Conservation (phyloP, 345 rosid genomes). For the Eutrema yunnanense region DNA sequence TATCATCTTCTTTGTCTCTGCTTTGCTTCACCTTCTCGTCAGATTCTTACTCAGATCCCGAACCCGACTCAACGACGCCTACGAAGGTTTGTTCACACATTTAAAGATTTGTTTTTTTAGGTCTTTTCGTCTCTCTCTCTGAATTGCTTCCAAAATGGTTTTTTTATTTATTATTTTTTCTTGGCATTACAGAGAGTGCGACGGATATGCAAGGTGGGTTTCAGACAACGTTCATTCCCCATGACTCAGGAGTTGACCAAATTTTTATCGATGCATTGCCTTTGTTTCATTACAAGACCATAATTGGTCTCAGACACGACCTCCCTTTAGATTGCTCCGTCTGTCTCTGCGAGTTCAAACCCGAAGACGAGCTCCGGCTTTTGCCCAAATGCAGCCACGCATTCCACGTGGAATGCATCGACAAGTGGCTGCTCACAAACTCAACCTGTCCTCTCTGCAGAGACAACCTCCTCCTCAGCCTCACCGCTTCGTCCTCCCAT, state of each 20-base stretch:
- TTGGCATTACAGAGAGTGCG: slow-evolving; percentile 18
- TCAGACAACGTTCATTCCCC: slow-evolving; percentile 68
- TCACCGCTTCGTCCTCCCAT: neutral
- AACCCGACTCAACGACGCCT: slow-evolving; percentile 43
- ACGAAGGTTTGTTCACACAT: neutral
- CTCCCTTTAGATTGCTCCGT: neutral
- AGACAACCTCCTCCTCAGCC: neutral
- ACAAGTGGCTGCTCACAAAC: neutral
- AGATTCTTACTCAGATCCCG: slow-evolving; percentile 52
- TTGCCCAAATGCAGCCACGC: neutral
- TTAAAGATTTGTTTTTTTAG: neutral
- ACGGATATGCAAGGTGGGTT: slow-evolving; percentile 70
- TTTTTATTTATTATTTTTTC: no score
- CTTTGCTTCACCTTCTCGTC: slow-evolving; percentile 68
- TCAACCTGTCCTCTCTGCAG: neutral
- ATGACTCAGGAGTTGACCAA: slow-evolving; percentile 79
- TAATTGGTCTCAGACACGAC: neutral
- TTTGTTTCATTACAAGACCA: neutral
- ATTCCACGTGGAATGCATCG: neutral
- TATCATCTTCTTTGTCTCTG: slow-evolving; percentile 57
- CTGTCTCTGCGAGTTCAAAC: neutral
- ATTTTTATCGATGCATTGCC: slow-evolving; percentile 49
- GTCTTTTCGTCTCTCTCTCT: no score
- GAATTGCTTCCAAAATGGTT: neutral
- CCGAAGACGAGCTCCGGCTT: neutral